Conservation (phyloP, 2,329 filamentous ascomycete species). For the Epichloe sibirici region DNA sequence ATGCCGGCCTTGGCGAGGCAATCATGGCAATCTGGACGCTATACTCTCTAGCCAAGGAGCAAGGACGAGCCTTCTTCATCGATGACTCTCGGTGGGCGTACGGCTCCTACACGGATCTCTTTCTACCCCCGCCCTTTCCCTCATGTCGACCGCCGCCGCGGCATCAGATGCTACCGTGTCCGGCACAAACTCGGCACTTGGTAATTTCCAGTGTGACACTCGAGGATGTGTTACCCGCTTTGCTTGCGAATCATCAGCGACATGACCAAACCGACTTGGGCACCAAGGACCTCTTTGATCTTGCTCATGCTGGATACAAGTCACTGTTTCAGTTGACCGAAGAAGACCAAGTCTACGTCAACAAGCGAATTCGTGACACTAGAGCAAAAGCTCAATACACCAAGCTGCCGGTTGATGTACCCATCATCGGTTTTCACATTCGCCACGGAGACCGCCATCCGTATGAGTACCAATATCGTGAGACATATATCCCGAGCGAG, state of each 20-base stretch:
- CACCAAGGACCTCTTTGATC: slow-evolving; percentile 47
- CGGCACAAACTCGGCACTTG: slow-evolving; percentile 61
- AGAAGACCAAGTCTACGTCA: slow-evolving; percentile 55
- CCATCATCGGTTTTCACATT: slow-evolving; percentile 59
- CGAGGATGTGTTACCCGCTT: slow-evolving; percentile 49
- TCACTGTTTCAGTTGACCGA: slow-evolving; percentile 58
- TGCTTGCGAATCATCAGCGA: slow-evolving; percentile 22
- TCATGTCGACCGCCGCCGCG: slow-evolving; percentile 59
- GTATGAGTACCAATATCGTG: slow-evolving; percentile 61
- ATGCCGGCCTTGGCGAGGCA: slow-evolving; percentile 66
- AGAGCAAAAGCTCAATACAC: slow-evolving; percentile 31
- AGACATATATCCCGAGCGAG: slow-evolving; percentile 66
- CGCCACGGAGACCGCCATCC: slow-evolving; percentile 72
- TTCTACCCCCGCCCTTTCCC: slow-evolving; percentile 52
- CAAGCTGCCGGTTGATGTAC: slow-evolving; percentile 24
- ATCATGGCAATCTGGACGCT: slow-evolving; percentile 74
- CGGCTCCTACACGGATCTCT: slow-evolving; percentile 61
- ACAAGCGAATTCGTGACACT: slow-evolving; percentile 44
- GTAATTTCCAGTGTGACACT: slow-evolving; percentile 60
- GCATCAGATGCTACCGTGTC: slow-evolving; percentile 69
- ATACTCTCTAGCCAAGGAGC: slow-evolving; percentile 64
- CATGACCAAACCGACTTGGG: slow-evolving; percentile 12
- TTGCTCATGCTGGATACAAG: slow-evolving; percentile 60
- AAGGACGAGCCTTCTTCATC: slow-evolving; percentile 68
- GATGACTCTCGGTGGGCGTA: slow-evolving; percentile 79